Base-by-base conservation (phyloP, 2,329 filamentous ascomycete genomes). In the Fusarium newnesense region DNA sequence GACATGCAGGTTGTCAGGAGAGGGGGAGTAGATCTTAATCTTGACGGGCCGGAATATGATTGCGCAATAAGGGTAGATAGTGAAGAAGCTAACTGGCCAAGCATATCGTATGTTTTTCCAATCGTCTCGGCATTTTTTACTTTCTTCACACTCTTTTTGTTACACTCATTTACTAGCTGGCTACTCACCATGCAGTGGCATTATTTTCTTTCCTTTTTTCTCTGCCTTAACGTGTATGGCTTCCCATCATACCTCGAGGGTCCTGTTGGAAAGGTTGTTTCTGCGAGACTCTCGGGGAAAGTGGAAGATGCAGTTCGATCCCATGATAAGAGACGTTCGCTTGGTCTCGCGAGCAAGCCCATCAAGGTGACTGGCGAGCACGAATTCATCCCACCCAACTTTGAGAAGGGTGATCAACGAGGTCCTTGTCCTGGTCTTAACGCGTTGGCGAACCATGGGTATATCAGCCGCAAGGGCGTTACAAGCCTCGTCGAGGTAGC, bases 361-460 rank as follows among this genome's bases (percentile, higher is more conserved):
- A 70, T 70, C 12, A 12, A 70, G 16, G 61, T 70, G 1, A 70
- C 32, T 19, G 68, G 61, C 49, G n/a, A 43, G 24, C 76, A 80
- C 57, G 52, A 76, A 44, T 80, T 80, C n/a, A 69, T 70, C 9
- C 60, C 78, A 0, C 79, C 79, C 0, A 67, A 79, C 40, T 77
- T 75, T 30, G 58, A 72, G 18, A 72, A 61, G 13, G 79, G 79
- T 10, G 76, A 73, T 28, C 78, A 78, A 30, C 70, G 76, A 46
- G 76, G 76, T 0, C 69, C 76, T 28, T 83, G 82, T 39, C 81
- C 82, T 1, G 81, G 79, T 3, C 75, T 83, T n/a, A 83, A 83
- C 47, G 77, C 76, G 0, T 59, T 83, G 19, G 81, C 81, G 16
- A 83, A 83, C 62, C 81, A 83, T 56, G 81, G 81, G 5, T 83